Conservation (phyloP, 225 moss, liverwort and hornwort species). For the Climacium dendroides region DNA sequence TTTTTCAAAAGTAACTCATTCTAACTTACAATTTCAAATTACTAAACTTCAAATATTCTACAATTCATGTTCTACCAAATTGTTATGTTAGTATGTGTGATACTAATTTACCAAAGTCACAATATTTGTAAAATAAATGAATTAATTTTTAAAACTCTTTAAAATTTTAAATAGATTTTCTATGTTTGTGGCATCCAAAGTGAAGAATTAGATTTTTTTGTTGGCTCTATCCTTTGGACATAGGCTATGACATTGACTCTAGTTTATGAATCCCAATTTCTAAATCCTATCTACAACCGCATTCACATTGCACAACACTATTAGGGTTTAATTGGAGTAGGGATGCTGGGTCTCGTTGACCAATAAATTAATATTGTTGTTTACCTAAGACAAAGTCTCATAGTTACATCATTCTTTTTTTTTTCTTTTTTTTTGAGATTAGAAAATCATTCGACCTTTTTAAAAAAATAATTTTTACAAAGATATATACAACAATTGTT, state of each 20-base stretch:
- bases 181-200: accelerated
- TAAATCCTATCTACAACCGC: too few relatives aligned
- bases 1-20: not conserved
- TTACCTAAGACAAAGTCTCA: too few relatives aligned
- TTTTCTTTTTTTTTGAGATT: not conserved
- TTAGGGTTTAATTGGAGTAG: too few relatives aligned
- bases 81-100: not conserved
- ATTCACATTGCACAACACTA: too few relatives aligned
- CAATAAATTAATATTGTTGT: too few relatives aligned
- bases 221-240: not conserved
- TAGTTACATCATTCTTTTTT: not conserved
- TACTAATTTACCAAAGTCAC: not conserved
- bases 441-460: not conserved
- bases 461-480: not conserved
- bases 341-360: too few relatives aligned
- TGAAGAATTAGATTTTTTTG: not conserved
- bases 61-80: accelerated
- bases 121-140: not conserved
- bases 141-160: not conserved
- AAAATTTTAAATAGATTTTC: not conserved
- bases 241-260: too few relatives aligned
- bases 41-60: not conserved
- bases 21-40: not conserved
- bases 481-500: not conserved
- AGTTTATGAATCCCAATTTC: too few relatives aligned